phyloP scores from a whole-genome alignment of 2,329 filamentous ascomycete species.

The Xylaria sp. region DNA sequence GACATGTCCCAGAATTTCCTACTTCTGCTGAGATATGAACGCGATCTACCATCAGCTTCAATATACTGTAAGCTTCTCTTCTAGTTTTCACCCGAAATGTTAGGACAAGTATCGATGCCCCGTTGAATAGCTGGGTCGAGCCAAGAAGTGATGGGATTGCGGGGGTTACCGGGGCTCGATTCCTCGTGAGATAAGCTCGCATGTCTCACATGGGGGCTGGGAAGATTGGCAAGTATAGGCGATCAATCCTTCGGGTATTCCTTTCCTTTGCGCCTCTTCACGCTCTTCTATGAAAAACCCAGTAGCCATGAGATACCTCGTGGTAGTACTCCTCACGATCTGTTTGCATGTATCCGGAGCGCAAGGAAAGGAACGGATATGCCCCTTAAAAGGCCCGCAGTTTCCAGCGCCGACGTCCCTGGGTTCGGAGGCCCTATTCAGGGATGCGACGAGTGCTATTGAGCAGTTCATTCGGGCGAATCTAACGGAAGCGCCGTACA shows the following conservation, averaged over 20 bases:
- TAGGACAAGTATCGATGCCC: no score
- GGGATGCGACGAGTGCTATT: not conserved
- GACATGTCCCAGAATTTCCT: no score
- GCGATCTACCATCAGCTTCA: no score
- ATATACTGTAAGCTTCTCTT: no score
- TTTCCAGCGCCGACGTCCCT: not conserved
- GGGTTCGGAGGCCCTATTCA: not conserved
- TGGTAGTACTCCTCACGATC: not conserved
- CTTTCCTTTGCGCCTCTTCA: not conserved
- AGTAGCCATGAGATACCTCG: not conserved
- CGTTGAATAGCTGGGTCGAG: no score
- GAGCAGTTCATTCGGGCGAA: not conserved
- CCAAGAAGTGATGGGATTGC: no score
- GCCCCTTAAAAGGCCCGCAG: not conserved
- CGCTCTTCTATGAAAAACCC: not conserved
- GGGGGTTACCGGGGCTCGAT: no score
- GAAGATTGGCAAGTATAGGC: not conserved
- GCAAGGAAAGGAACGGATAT: not conserved
- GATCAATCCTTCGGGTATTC: not conserved
- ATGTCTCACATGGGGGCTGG: no score
- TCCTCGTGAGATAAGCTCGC: no score
- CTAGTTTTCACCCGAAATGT: no score
- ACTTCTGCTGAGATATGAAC: no score
- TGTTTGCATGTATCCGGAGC: not conserved
- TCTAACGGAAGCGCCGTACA: not conserved